Percentiles rank a stretch among this genome's conserved stretches.
Conservation (phyloP, 306 rosid genomes). For the Mucuna pruriens region DNA sequence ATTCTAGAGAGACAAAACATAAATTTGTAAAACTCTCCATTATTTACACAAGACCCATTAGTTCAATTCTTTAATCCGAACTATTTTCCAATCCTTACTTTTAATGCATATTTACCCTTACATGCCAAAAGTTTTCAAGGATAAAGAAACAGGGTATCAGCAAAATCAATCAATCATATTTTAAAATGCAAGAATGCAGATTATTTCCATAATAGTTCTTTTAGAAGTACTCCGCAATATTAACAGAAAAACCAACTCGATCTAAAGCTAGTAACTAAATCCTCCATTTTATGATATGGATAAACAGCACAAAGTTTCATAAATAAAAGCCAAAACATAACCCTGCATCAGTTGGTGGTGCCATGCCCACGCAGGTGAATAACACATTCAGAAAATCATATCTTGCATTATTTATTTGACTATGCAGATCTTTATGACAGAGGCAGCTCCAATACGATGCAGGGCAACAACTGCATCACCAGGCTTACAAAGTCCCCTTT, state of each 20-base stretch:
- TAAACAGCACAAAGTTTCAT: conserved; percentile 37
- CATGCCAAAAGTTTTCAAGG: background rate
- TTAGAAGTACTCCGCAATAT: background rate
- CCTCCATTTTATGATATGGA: conserved; percentile 37
- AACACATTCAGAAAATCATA: conserved; percentile 28
- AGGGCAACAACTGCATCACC: conserved; percentile 94
- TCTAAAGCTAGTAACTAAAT: conserved; percentile 32
- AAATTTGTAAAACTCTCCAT: too few species aligned
- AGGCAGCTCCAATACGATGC: conserved; percentile 88
- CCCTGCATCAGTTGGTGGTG: conserved; percentile 27
- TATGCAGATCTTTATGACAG: conserved; percentile 88
- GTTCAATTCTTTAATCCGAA: background rate
- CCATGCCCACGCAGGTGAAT: conserved; percentile 20
- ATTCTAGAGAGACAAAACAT: too few species aligned
- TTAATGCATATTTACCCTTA: background rate
- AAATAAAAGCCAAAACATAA: conserved; percentile 33
- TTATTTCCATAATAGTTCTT: conserved; percentile 32
- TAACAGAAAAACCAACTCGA: conserved; percentile 30
- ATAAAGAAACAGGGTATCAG: background rate
- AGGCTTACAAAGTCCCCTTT: conserved; percentile 72
- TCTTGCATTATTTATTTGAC: conserved; percentile 67
- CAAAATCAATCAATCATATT: background rate
- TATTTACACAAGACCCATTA: too few species aligned
- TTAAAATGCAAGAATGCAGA: background rate
- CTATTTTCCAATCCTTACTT: background rate